Evolutionary conservation across 2,329 filamentous ascomycete species (phyloP), one percentile per base, ranked within the genome.

Genomic region (Diplodia corticola): DNA sequence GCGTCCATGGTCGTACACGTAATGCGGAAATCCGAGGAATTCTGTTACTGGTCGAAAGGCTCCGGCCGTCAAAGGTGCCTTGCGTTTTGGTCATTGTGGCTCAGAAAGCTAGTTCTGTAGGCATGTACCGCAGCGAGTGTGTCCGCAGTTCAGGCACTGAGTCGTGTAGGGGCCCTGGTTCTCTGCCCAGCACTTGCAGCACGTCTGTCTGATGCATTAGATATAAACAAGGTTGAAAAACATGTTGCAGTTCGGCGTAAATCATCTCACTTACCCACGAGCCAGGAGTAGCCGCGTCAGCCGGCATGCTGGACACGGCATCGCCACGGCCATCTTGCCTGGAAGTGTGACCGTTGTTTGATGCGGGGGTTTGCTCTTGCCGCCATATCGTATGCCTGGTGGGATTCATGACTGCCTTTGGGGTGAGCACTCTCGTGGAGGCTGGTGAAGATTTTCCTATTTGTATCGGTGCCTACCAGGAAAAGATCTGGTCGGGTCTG

Each of bases 111-210:
- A 61, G 5, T 35, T 33, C n/a, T 61, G 57, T 4, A 28, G 44
- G 44, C 57, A 61, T 28, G 40, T 61, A 12, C 28, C 35, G 57
- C 57, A 61, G n/a, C 22, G 33, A 5, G 24, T 35, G 28, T 61
- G 57, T 2, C 57, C 57, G 44, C 57, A 61, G 44, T 37, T 61
- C 24, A 13, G 35, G 44, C 57, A 61, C 28, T 61, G 57, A 7
- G 49, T 61, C 12, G 57, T 49, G n/a, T 61, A 61, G 28, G 30
- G 44, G 13, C 57, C 57, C 57, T 61, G 57, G 28, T 61, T 17
- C 20, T 61, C 57, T 10, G 57, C 48, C 57, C 57, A 61, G 44
- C 57, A 61, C 57, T 61, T 61, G 44, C 57, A 61, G 28, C 57
- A 61, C 7, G 57, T 49, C 57, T 61, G 5, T 33, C 15, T 7